Percentiles rank a stretch among this genome's conserved stretches.
Conservation (phyloP, 345 rosid genomes). For the Garcia nutans region DNA sequence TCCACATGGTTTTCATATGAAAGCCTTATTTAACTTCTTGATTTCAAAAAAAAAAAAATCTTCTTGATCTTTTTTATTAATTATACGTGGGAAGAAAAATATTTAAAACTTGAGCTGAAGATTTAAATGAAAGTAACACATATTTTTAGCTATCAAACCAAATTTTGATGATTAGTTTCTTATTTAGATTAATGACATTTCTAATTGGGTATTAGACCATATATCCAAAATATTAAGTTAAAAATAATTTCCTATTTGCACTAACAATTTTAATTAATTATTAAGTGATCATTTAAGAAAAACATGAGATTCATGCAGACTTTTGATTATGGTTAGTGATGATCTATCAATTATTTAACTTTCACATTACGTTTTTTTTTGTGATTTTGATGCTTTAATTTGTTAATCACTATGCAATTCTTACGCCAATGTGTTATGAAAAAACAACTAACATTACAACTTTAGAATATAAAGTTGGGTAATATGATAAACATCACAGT, state of each 20-base stretch:
- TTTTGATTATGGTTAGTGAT: background rate
- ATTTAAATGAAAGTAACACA: no score
- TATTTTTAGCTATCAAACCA: no score
- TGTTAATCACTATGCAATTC: background rate
- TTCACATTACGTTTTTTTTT: background rate
- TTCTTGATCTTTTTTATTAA: background rate
- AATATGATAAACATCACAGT: no score
- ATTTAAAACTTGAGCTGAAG: no score
- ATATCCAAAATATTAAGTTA: background rate
- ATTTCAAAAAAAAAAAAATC: no score
- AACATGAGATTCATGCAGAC: constrained; percentile 2
- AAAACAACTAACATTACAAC: no score
- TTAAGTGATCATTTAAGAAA: background rate
- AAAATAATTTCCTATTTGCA: background rate
- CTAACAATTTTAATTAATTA: background rate
- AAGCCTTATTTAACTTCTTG: background rate
- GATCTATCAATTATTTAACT: background rate
- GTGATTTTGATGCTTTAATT: background rate
- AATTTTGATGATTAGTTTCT: no score
- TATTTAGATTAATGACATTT: background rate
- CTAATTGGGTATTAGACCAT: background rate
- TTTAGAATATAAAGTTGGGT: no score
- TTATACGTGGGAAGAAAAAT: no score
- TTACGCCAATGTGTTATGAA: background rate
- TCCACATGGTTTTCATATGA: background rate